Conservation (phyloP, 768 basidiomycete genomes). For the Leccinum longicurvipes region DNA sequence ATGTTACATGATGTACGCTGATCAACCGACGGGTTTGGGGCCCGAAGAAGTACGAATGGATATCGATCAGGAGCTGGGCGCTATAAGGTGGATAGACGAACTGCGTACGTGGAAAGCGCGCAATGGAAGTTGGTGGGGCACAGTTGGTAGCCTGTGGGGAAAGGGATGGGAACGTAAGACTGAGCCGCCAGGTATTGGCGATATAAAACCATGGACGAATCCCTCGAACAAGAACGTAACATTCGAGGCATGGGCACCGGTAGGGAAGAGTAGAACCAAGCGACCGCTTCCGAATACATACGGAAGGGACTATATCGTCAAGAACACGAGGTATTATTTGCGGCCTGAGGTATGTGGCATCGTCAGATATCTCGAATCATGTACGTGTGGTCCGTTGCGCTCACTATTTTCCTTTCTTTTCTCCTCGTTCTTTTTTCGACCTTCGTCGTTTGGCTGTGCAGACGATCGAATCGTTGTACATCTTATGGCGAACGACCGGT, state of each 20-base stretch:
- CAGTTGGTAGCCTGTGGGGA: background rate
- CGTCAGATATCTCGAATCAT: no score
- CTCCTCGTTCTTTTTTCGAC: no score
- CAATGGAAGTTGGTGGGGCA: background rate
- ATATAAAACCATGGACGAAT: conserved; percentile 24
- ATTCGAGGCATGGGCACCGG: background rate
- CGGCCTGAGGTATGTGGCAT: conserved; percentile 60
- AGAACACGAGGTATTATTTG: conserved; percentile 48
- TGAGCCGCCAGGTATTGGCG: conserved; percentile 50
- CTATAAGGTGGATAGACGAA: background rate
- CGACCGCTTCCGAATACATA: background rate
- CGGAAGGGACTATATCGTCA: conserved; percentile 54
- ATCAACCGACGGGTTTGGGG: conserved; percentile 63
- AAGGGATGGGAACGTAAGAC: conserved; percentile 22
- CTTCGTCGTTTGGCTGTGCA: conserved; percentile 27
- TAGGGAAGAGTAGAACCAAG: conserved; percentile 2
- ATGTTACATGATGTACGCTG: conserved; percentile 71
- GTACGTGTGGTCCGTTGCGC: no score
- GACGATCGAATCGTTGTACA: conserved; percentile 71
- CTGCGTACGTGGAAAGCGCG: background rate
- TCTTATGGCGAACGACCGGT: conserved; percentile 69
- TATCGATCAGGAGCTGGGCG: background rate
- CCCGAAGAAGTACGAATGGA: conserved; percentile 42
- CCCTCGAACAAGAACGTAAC: conserved; percentile 3
- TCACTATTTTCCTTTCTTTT: background rate